Base-by-base conservation (phyloP, 768 basidiomycete genomes). In the Dictyophora rubrovolvata region DNA sequence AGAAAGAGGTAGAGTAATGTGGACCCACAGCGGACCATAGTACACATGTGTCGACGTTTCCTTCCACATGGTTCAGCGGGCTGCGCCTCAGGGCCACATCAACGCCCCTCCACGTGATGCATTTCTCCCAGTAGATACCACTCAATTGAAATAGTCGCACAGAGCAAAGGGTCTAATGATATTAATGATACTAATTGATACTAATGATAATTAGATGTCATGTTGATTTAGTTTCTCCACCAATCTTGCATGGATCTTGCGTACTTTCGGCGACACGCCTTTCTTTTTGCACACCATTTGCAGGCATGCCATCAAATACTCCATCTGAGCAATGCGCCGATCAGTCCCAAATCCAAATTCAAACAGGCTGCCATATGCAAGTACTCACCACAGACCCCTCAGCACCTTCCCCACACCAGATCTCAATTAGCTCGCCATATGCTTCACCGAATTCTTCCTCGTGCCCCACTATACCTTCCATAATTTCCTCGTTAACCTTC, bases 401-500 rank as follows among this genome's bases (percentile, higher is more conserved):
- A 56, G 69, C 70, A 55, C 75, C 50, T n/a, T n/a, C 46, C 50
- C 63, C 64, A 23, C 77, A 77, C 78, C 80, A 82, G 48, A 75
- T 73, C 42, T 70, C 66, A 22, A 82, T 66, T 69, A 81, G 82
- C 49, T 70, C 68, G 23, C 72, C 72, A 57, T 78, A 79, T 49
- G 74, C 69, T 54, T 60, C 47, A 61, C 74, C 70, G 54, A 63
- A 69, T 54, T 59, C 56, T 51, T 53, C 65, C 46, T 52, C 48
- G 55, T 18, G 48, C 48, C 54, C 58, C 52, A 60, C 54, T 48
- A 67, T 53, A 28, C 65, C 63, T 64, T 73, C 68, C 63, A 78
- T 72, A 73, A 87, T 70, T 61, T 75, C 74, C 35, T 73, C 76
- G 61, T 85, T 73, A 28, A 75, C 75, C 21, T 62, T 63, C 53